Conservation (phyloP, 495 filamentous ascomycete genomes). For the Xanthoparmelia taractica region DNA sequence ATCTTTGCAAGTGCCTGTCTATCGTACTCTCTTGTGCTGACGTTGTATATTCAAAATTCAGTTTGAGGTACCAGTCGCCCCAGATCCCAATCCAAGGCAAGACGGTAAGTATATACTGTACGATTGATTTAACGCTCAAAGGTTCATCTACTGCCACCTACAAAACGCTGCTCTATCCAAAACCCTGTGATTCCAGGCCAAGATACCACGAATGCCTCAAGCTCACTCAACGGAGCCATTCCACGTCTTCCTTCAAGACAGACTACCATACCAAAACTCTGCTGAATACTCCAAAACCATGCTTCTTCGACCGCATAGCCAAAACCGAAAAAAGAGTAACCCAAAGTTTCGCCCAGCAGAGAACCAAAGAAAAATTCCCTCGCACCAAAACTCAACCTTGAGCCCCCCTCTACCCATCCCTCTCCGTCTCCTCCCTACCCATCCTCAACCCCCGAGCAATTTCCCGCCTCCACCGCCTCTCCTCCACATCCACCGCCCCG, state of each 20-base stretch:
- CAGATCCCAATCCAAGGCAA: neutral
- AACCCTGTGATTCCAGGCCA: neutral
- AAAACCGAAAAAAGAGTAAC: constrained; percentile 6
- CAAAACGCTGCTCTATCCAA: neutral
- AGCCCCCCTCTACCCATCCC: neutral
- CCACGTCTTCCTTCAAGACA: neutral
- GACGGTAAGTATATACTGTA: neutral
- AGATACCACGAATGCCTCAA: neutral
- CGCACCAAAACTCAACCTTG: constrained; percentile 5
- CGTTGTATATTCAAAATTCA: too few relatives aligned
- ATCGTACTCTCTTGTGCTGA: neutral
- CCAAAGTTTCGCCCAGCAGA: neutral
- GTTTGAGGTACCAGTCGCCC: too few relatives aligned
- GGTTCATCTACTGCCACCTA: neutral
- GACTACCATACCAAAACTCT: neutral
- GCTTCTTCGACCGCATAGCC: constrained; percentile 6
- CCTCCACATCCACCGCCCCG: constrained; percentile 15
- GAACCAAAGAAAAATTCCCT: neutral
- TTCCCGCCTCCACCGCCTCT: constrained; percentile 18
- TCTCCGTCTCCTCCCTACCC: constrained; percentile 13
- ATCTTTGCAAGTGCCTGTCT: too few relatives aligned
- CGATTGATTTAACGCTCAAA: neutral
- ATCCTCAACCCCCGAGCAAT: constrained; percentile 4
- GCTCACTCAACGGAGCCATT: too few relatives aligned
- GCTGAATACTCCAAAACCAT: neutral